Conservation (phyloP, 108 stramenopile genomes). For the Nannochloropsis gaditana region DNA sequence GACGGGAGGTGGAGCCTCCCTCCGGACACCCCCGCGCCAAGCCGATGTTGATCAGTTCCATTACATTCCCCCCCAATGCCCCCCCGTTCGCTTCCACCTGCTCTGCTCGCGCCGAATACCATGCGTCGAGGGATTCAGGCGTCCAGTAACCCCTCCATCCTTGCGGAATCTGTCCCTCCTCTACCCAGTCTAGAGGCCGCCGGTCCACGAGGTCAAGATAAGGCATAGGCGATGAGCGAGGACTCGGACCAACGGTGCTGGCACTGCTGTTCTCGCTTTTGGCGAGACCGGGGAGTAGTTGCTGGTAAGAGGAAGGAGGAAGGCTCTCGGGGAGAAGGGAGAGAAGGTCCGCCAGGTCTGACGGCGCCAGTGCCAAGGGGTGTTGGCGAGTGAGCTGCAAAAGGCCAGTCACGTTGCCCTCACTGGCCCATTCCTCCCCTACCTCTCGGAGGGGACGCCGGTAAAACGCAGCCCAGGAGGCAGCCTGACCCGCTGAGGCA, state of each 20-base stretch:
- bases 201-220: neutral
- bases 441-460: neutral
- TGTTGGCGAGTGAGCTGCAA: neutral
- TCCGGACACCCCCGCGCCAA: neutral
- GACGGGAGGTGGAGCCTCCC: neutral
- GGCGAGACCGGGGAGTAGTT: neutral
- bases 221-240: too few relatives aligned
- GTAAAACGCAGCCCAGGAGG: neutral
- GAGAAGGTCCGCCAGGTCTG: neutral
- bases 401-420: neutral
- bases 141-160: neutral
- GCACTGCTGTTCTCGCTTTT: neutral
- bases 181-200: neutral
- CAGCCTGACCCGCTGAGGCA: neutral
- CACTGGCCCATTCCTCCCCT: neutral
- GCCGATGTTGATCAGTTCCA: neutral
- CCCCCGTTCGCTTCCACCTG: neutral
- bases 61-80: neutral
- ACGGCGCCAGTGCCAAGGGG: neutral
- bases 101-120: neutral
- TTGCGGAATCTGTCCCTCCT: neutral
- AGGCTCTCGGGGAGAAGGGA: neutral
- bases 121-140: neutral
- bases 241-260: neutral
- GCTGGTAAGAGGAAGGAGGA: neutral